phyloP scores from a whole-genome alignment of 129 eudicot species.

The Artemisia argyi region DNA sequence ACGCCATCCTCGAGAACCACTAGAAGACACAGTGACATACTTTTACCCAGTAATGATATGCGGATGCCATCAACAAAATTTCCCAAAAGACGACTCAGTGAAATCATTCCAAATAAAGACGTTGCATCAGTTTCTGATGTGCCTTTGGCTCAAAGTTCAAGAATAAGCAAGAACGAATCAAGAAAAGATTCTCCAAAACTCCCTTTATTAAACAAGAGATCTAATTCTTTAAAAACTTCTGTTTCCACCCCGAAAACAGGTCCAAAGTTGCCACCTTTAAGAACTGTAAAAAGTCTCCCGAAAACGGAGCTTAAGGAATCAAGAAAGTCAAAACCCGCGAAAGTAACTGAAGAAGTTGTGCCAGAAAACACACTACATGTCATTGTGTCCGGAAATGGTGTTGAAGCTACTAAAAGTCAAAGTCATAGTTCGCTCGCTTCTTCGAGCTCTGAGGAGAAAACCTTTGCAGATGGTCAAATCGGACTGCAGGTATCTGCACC shows the following conservation, averaged over 20 bases:
- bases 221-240: slow-evolving; percentile 7
- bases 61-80: slow-evolving; percentile 19
- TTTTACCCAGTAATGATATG: slow-evolving; percentile 20
- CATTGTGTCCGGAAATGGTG: slow-evolving; percentile 28
- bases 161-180: slow-evolving; percentile 25
- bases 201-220: slow-evolving; percentile 31
- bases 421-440: neutral
- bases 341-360: slow-evolving; percentile 25
- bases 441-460: no score
- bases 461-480: neutral
- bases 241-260: slow-evolving; percentile 30
- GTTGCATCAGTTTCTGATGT: slow-evolving; percentile 11
- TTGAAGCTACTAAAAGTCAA: slow-evolving; percentile 14
- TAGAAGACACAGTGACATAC: slow-evolving; percentile 36
- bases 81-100: slow-evolving; percentile 34
- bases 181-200: slow-evolving; percentile 29
- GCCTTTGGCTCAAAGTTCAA: slow-evolving; percentile 27
- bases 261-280: slow-evolving; percentile 26
- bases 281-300: slow-evolving; percentile 25
- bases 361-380: slow-evolving; percentile 43
- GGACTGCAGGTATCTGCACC: neutral
- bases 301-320: slow-evolving; percentile 10
- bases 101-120: slow-evolving; percentile 15
- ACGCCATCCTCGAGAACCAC: slow-evolving; percentile 15
- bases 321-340: slow-evolving; percentile 23